phyloP scores from a whole-genome alignment of 257 asterid species.

The Solanum rostratum region DNA sequence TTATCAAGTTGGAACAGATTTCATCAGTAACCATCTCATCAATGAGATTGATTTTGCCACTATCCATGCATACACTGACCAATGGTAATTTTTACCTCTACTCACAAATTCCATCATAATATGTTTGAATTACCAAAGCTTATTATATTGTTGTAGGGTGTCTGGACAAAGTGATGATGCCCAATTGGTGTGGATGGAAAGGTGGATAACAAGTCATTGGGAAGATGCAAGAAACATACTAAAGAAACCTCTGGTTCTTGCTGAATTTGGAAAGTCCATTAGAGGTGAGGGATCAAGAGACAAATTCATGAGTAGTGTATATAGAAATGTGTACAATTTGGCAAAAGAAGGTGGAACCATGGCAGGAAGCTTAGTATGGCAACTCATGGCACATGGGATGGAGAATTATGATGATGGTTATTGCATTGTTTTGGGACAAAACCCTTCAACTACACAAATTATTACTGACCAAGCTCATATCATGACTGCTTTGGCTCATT shows the following conservation, averaged over 20 bases:
- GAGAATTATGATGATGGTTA: no score
- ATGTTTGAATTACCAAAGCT: no score
- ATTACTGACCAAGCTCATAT: no score
- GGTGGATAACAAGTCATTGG: background rate
- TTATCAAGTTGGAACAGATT: background rate
- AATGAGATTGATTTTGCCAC: background rate
- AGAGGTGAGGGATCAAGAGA: background rate
- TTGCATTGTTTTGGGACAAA: no score
- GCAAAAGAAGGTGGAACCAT: no score
- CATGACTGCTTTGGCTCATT: background rate
- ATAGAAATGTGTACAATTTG: background rate
- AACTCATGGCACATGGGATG: no score
- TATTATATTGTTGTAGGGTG: no score
- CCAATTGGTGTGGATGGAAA: background rate
- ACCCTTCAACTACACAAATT: no score
- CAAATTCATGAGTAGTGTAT: no score
- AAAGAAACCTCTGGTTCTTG: background rate
- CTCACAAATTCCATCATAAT: no score
- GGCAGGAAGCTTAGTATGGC: no score
- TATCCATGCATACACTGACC: background rate
- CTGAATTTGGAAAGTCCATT: background rate
- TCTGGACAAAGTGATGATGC: background rate
- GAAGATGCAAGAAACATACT: background rate
- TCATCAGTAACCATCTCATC: background rate
- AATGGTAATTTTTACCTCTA: background rate